These are phyloP conservation scores for Arachnopeziza araneosa DNA, from an alignment of 2,329 filamentous ascomycete genomes.

Conservation along the genomic window DNA sequence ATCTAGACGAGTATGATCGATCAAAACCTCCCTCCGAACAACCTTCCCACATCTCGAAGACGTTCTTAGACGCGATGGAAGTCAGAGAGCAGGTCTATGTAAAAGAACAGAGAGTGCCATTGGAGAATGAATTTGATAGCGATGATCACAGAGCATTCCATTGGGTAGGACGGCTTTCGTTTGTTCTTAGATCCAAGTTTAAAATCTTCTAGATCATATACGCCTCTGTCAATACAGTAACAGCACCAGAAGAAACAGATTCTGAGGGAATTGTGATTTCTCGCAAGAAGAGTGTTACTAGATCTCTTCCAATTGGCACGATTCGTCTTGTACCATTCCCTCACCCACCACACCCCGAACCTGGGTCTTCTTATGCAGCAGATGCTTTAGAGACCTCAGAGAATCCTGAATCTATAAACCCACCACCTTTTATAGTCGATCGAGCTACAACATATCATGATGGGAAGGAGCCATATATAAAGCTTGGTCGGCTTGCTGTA, in stretches of 20 bases:
- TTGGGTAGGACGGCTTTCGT: constrained; percentile 52
- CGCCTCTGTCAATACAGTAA: constrained; percentile 50
- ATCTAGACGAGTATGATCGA: constrained; percentile 43
- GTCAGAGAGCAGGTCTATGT: constrained; percentile 59
- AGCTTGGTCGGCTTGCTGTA: constrained; percentile 74
- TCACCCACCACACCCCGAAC: constrained; percentile 49
- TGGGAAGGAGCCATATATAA: constrained; percentile 70
- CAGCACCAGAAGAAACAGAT: constrained; percentile 40
- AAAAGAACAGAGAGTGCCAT: constrained; percentile 49
- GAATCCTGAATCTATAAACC: neutral
- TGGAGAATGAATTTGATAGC: constrained; percentile 70
- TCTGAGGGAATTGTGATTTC: constrained; percentile 36
- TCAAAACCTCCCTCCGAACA: constrained; percentile 39
- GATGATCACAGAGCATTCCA: constrained; percentile 79
- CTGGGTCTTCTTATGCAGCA: constrained; percentile 31
- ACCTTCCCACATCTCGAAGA: constrained; percentile 40
- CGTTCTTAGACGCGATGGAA: constrained; percentile 59
- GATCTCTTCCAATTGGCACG: constrained; percentile 25
- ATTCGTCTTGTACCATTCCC: constrained; percentile 56
- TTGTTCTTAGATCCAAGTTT: neutral
- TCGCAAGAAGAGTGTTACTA: constrained; percentile 39
- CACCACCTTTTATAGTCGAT: constrained; percentile 19
- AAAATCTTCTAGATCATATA: constrained; percentile 47
- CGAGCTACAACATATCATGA: constrained; percentile 47
- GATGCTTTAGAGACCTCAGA: constrained; percentile 17